These are phyloP conservation scores for Diutina rugosa DNA, from an alignment of 1,139 yeast genomes.

Conservation along the genomic window DNA sequence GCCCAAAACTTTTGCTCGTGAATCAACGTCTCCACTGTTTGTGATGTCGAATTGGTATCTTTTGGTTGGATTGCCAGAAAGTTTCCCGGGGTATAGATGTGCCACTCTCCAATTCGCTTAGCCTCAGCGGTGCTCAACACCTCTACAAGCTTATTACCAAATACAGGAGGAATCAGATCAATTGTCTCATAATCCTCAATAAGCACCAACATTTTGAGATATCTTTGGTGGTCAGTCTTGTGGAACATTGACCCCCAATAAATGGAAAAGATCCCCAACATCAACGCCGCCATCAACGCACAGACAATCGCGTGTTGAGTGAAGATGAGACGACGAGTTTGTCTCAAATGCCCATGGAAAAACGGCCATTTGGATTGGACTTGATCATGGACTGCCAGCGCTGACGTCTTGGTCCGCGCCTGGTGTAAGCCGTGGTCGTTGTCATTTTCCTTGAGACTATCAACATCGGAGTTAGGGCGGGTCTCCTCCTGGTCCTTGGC, in stretches of 20 bases:
- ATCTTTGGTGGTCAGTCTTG: conserved; percentile 21
- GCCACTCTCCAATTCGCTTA: conserved; percentile 26
- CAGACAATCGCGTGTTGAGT: conserved; percentile 2
- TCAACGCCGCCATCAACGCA: conserved; percentile 4
- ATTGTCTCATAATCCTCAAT: conserved; percentile 22
- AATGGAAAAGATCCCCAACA: conserved; percentile 11
- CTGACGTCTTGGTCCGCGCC: neutral
- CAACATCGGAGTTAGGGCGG: too few relatives aligned
- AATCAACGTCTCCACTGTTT: conserved; percentile 22
- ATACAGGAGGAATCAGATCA: conserved; percentile 12
- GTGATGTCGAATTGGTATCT: conserved; percentile 14
- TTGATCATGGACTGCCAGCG: neutral
- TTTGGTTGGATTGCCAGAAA: conserved; percentile 13
- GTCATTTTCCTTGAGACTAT: too few relatives aligned
- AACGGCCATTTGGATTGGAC: neutral
- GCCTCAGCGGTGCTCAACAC: conserved; percentile 11
- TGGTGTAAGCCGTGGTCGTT: too few relatives aligned
- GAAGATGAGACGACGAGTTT: neutral
- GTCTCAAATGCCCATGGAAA: neutral
- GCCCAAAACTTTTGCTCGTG: conserved; percentile 43
- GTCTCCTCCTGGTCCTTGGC: too few relatives aligned
- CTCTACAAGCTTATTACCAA: conserved; percentile 19
- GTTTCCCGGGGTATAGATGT: conserved; percentile 10
- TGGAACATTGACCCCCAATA: conserved; percentile 50
- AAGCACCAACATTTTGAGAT: conserved; percentile 33